Percentiles rank a stretch among this genome's conserved stretches.
Evolutionary conservation across 2,329 filamentous ascomycete species (phyloP).

Genomic region (Fusarium tricinctum): DNA sequence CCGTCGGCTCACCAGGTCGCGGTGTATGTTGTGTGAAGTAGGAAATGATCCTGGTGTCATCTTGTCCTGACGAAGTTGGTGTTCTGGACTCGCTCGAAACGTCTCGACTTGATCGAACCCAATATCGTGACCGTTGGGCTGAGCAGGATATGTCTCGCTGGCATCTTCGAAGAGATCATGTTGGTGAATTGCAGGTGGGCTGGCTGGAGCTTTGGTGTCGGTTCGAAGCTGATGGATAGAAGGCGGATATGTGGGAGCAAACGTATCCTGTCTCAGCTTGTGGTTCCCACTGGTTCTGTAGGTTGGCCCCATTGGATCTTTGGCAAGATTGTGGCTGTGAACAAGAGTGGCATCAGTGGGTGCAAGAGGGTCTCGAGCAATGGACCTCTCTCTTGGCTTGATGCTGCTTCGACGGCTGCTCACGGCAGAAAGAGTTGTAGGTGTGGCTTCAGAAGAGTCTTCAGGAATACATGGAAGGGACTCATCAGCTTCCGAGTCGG

Average conservation of each 20-base stretch:
- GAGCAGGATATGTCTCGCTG: not conserved
- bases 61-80: conserved; percentile 36
- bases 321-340: conserved; percentile 7
- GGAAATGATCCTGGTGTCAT: conserved; percentile 12
- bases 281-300: not conserved
- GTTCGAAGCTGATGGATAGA: conserved; percentile 34
- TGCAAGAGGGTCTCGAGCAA: conserved; percentile 21
- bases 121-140: conserved; percentile 21
- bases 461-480: conserved; percentile 41
- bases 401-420: not conserved
- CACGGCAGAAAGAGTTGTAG: conserved; percentile 8
- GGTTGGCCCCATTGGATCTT: conserved; percentile 20
- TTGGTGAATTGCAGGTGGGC: conserved; percentile 26
- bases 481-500: conserved; percentile 4
- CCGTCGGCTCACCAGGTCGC: conserved; percentile 24
- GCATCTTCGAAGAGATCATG: conserved; percentile 34
- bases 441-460: conserved; percentile 22
- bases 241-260: conserved; percentile 21
- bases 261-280: conserved; percentile 24
- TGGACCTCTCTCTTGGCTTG: conserved; percentile 33
- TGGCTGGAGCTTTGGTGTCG: conserved; percentile 28
- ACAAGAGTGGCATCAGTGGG: conserved; percentile 24
- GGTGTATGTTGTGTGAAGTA: conserved; percentile 27
- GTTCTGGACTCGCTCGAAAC: conserved; percentile 21
- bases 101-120: conserved; percentile 26